Conservation (phyloP, 2,329 filamentous ascomycete genomes). For the Cladosporium colombiae region DNA sequence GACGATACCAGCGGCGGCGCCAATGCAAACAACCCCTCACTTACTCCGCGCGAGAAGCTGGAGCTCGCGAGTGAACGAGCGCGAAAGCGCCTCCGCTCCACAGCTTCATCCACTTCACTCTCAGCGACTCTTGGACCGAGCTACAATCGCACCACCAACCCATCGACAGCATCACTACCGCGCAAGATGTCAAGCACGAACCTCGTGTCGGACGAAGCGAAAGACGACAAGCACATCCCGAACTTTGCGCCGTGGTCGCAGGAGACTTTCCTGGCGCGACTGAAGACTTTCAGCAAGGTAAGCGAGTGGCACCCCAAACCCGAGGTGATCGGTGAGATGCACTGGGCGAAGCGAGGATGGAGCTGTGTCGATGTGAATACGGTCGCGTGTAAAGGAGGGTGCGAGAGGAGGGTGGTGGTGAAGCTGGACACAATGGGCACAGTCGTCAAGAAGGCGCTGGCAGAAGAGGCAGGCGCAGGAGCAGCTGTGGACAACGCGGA, state of each 20-base stretch:
- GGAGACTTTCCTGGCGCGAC: constrained; percentile 73
- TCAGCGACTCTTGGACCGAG: constrained; percentile 19
- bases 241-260: constrained; percentile 88
- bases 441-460: constrained; percentile 9
- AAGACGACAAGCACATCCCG: constrained; percentile 43
- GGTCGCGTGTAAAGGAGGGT: constrained; percentile 78
- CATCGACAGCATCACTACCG: constrained; percentile 28
- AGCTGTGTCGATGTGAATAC: constrained; percentile 79
- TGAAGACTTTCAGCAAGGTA: constrained; percentile 87
- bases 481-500: constrained; percentile 52
- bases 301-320: constrained; percentile 95
- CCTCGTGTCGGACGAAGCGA: constrained; percentile 21
- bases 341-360: constrained; percentile 95
- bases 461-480: neutral
- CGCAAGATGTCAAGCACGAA: constrained; percentile 35
- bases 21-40: constrained; percentile 34
- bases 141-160: constrained; percentile 17
- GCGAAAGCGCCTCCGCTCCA: constrained; percentile 35
- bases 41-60: constrained; percentile 30
- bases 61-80: constrained; percentile 30
- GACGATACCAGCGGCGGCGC: constrained; percentile 36
- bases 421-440: constrained; percentile 64
- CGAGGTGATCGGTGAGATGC: constrained; percentile 78
- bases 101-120: constrained; percentile 31
- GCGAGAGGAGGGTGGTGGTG: constrained; percentile 80